phyloP scores from a whole-genome alignment of 495 filamentous ascomycete genomes.

The Emericellopsis terricola region DNA sequence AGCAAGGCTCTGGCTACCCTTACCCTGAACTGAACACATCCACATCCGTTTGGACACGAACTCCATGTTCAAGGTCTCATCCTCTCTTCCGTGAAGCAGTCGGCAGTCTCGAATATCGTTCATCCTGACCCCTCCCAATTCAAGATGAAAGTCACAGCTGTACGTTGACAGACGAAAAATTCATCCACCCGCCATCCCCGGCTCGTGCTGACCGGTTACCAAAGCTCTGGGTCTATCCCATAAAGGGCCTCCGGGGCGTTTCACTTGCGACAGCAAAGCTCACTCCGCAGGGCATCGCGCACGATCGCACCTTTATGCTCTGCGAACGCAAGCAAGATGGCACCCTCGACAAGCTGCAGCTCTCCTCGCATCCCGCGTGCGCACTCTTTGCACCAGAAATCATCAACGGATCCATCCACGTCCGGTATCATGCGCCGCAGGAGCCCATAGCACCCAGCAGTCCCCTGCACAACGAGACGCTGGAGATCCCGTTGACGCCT shows the following conservation, averaged over 20 bases:
- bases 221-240: conserved; percentile 74
- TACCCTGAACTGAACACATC: too few relatives aligned
- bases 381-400: conserved; percentile 48
- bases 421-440: conserved; percentile 32
- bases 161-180: not conserved
- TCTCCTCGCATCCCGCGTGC: conserved; percentile 44
- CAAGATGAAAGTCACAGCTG: conserved; percentile 1
- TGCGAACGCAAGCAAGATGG: conserved; percentile 29
- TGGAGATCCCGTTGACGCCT: conserved; percentile 45
- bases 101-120: too few relatives aligned
- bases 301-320: conserved; percentile 72
- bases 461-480: conserved; percentile 5
- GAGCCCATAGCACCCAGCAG: conserved; percentile 7
- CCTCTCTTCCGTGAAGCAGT: not conserved
- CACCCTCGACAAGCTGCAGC: conserved; percentile 45
- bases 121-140: not conserved
- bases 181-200: too few relatives aligned
- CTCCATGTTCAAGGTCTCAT: not conserved
- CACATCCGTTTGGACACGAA: too few relatives aligned
- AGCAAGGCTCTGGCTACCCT: too few relatives aligned
- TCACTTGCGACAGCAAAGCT: conserved; percentile 34
- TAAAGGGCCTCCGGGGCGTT: conserved; percentile 65
- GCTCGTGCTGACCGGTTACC: not conserved
- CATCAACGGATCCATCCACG: conserved; percentile 26
- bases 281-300: conserved; percentile 46